Conservation (phyloP, 148 eudicot species). For the Dysphania ambrosioides region DNA sequence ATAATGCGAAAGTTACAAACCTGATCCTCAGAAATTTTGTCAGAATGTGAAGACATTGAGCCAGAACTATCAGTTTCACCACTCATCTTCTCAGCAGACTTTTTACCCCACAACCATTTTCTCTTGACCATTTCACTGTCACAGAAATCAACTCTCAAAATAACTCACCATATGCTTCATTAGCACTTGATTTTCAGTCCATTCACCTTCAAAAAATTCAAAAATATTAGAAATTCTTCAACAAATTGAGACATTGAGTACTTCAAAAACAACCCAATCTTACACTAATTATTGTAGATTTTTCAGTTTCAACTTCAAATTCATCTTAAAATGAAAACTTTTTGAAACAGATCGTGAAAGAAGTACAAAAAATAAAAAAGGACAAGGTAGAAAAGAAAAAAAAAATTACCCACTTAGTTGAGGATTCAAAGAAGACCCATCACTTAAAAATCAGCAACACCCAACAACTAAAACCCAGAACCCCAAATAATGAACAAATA, state of each 20-base stretch:
- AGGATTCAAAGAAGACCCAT: not conserved
- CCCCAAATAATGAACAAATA: not conserved
- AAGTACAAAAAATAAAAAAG: not conserved
- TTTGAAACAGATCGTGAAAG: not conserved
- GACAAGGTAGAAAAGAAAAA: not conserved
- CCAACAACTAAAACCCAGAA: conserved; percentile 15
- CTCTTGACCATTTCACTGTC: conserved; percentile 51
- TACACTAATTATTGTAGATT: not conserved
- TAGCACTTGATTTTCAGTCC: conserved; percentile 8
- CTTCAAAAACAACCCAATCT: not conserved
- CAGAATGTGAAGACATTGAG: conserved; percentile 68
- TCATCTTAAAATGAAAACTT: not conserved
- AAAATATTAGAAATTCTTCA: not conserved
- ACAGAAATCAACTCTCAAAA: conserved; percentile 9
- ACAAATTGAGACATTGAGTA: not conserved
- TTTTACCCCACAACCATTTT: conserved; percentile 80
- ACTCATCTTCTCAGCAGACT: conserved; percentile 53
- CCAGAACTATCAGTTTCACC: conserved; percentile 66
- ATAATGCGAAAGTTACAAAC: conserved; percentile 21
- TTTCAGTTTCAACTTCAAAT: not conserved
- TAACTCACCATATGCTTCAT: conserved; percentile 11
- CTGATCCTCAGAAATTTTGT: conserved; percentile 65
- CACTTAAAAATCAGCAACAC: conserved; percentile 5
- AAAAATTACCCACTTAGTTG: not conserved
- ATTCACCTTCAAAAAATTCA: not conserved